Evolutionary conservation across 2,329 filamentous ascomycete genomes (phyloP).

Genomic region (Aspergillus sp.): DNA sequence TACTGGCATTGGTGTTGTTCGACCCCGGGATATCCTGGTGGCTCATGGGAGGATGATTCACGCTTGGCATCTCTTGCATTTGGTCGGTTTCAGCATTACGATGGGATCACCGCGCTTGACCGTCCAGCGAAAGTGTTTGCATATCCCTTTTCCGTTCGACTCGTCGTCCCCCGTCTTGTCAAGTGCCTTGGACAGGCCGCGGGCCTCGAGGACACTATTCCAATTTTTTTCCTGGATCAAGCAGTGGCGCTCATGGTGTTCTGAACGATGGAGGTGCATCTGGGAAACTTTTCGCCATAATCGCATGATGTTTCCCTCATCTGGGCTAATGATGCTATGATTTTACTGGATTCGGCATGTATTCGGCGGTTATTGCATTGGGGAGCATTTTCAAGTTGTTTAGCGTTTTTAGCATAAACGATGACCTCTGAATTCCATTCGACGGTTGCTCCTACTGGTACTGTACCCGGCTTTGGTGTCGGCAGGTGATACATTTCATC

Average conservation of each 20-base stretch:
- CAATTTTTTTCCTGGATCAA: conserved; percentile 12
- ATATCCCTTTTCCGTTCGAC: conserved; percentile 5
- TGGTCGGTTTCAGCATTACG: conserved; percentile 14
- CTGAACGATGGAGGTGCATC: conserved; percentile 5
- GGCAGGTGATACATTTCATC: too few relatives aligned
- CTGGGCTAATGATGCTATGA: background rate
- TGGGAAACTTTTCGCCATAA: conserved; percentile 8
- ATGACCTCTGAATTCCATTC: too few relatives aligned
- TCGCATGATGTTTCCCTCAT: conserved; percentile 15
- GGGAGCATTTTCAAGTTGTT: too few relatives aligned
- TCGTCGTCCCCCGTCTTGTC: conserved; percentile 5
- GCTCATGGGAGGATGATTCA: conserved; percentile 10
- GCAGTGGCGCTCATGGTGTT: conserved; percentile 27
- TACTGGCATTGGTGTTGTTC: conserved; percentile 18
- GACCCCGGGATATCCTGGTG: conserved; percentile 14
- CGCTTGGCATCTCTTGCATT: conserved; percentile 21
- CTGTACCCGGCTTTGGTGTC: too few relatives aligned
- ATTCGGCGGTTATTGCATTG: too few relatives aligned
- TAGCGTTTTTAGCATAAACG: too few relatives aligned
- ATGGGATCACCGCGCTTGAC: conserved; percentile 6
- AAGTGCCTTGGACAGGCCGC: background rate
- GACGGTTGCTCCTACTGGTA: too few relatives aligned
- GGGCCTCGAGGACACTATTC: conserved; percentile 1
- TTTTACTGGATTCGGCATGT: background rate
- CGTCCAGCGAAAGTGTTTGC: conserved; percentile 7